Evolutionary conservation across 441 rosid species (phyloP).

Genomic region (Pelargonium australe): DNA sequence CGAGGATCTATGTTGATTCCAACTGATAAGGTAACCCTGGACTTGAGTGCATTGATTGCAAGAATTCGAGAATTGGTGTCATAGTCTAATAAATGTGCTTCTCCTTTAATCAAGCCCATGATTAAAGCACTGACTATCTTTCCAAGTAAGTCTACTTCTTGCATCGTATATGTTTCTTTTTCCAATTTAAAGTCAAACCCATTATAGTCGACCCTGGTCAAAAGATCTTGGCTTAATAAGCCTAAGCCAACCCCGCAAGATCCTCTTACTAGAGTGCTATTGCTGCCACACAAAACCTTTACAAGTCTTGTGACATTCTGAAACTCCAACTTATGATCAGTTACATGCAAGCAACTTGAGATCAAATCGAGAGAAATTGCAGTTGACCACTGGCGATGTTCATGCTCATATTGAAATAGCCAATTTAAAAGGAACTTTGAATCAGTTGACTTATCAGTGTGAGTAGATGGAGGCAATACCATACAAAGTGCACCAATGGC

Average conservation of each 20-base stretch:
- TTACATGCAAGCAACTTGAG: conserved; percentile 64
- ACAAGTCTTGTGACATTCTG: conserved; percentile 63
- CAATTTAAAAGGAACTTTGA: conserved; percentile 74
- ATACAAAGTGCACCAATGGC: conserved; percentile 80
- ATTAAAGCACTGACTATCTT: conserved; percentile 50
- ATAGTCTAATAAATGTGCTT: too few relatives aligned
- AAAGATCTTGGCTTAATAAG: conserved; percentile 76
- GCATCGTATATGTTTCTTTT: conserved; percentile 44
- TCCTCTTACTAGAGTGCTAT: conserved; percentile 81
- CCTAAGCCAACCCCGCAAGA: conserved; percentile 94
- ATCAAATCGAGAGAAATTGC: conserved; percentile 86
- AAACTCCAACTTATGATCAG: conserved; percentile 77
- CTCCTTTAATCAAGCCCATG: too few relatives aligned
- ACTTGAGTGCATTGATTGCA: too few relatives aligned
- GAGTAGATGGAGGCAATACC: conserved; percentile 85
- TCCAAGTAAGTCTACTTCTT: conserved; percentile 59
- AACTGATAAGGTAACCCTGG: conserved; percentile 58
- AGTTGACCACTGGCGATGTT: conserved; percentile 93
- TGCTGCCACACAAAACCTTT: conserved; percentile 76
- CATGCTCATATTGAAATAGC: conserved; percentile 80
- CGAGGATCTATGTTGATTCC: conserved; percentile 69
- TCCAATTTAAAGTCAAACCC: conserved; percentile 34
- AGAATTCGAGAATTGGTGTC: too few relatives aligned
- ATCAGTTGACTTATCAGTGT: conserved; percentile 62
- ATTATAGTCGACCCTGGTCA: conserved; percentile 44